phyloP scores from a whole-genome alignment of 2,329 filamentous ascomycete species.

The Bipolaris bicolor region DNA sequence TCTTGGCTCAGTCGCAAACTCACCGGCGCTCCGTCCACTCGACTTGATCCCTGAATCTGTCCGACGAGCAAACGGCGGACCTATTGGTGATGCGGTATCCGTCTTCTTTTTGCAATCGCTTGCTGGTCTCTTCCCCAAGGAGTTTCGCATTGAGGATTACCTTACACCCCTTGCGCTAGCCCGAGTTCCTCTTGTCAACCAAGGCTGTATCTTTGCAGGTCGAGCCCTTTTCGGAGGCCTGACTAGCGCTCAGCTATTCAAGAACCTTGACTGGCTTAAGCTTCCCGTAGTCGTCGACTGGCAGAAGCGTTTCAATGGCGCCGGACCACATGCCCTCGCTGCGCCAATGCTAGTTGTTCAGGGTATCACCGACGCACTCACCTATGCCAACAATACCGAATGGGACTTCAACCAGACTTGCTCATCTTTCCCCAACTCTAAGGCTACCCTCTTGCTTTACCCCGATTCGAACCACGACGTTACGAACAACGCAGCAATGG shows the following conservation, averaged over 20 bases:
- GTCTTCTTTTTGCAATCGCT: conserved; percentile 29
- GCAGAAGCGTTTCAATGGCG: conserved; percentile 32
- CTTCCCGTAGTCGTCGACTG: conserved; percentile 25
- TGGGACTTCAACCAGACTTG: conserved; percentile 31
- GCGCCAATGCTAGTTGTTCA: conserved; percentile 31
- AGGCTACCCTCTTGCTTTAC: conserved; percentile 22
- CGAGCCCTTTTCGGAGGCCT: conserved; percentile 26
- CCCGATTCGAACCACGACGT: conserved; percentile 26
- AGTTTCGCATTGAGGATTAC: conserved; percentile 19
- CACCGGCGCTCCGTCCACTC: conserved; percentile 28
- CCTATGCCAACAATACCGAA: conserved; percentile 28
- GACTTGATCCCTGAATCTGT: conserved; percentile 31
- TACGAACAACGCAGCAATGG: too few relatives aligned
- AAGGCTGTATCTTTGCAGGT: conserved; percentile 24
- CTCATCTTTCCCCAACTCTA: conserved; percentile 15
- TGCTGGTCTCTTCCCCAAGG: neutral
- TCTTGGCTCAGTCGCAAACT: conserved; percentile 28
- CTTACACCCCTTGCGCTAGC: conserved; percentile 24
- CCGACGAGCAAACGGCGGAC: conserved; percentile 25
- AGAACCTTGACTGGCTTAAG: conserved; percentile 23
- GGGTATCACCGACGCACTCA: conserved; percentile 17
- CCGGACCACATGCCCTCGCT: conserved; percentile 27
- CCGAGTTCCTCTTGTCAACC: conserved; percentile 22
- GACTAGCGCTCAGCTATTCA: conserved; percentile 22
- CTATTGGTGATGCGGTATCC: conserved; percentile 28